Evolutionary conservation across 1,139 yeast species (phyloP), one percentile per base, ranked within the genome.

Genomic region (Torulaspora pretoriensis): DNA sequence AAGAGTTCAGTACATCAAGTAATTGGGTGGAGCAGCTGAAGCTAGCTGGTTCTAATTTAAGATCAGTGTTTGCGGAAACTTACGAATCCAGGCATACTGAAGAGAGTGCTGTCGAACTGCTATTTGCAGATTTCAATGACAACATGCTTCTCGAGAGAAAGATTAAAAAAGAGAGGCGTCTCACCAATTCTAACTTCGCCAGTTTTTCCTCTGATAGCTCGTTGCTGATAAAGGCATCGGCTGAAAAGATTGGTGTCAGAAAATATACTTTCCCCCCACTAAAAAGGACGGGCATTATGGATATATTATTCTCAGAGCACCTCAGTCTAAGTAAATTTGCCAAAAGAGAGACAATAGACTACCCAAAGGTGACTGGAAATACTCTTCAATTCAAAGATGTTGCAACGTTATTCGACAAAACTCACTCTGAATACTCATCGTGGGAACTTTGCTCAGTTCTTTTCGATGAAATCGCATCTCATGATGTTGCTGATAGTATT

Each of bases 21-120:
- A 75, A 80, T 53, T 84, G 92, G 90, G 69, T 77, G 22, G 72
- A 75, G 10, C 90, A 83, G 55, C 63, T 83, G 39, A 76, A 74
- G 45, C 59, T 83, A 28, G 75, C 87, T 0, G 74, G 78, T 41
- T 76, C 75, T 28, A 62, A 74, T 6, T 31, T 51, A 33, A 70
- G 73, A 44, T 81, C 90, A 1, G 71, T 71, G 2, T 74, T 71
- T 54, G 68, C 77, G 0, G 35, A 42, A 1, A 31, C 71, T 46
- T 37, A 46, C 1, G 24, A 39, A 3, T 29, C 54, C 35, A 56
- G 51, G 34, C 16, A 7, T 13, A 45, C 54, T 4, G 53, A 56
- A 16, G 58, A 56, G 30, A 61, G 57, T 36, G 61, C 59, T 49
- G 57, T 38, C 31, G 71, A 73, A 10, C 53, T 77, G 10, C 64